Evolutionary conservation across 2,329 filamentous ascomycete species (phyloP).

Genomic region (Fusarium coffeatum): DNA sequence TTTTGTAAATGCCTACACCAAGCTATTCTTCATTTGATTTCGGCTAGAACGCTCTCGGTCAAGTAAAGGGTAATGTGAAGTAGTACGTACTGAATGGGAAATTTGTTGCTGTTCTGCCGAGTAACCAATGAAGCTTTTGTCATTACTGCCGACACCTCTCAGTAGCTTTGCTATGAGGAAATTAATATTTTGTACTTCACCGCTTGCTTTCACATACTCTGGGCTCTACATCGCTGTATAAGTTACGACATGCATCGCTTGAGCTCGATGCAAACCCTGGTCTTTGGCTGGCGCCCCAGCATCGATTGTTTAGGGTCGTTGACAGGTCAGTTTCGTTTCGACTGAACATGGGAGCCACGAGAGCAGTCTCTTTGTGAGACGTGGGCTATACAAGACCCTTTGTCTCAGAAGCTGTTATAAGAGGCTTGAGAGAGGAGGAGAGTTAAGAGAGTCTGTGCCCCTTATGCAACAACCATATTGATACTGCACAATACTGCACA

Average conservation of each 20-base stretch:
- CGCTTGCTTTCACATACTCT: conserved; percentile 41
- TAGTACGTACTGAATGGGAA: conserved; percentile 3
- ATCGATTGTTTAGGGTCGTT: conserved; percentile 38
- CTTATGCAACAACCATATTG: conserved; percentile 19
- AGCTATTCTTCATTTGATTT: background rate
- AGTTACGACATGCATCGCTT: conserved; percentile 13
- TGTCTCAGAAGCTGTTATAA: conserved; percentile 10
- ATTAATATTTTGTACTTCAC: conserved; percentile 32
- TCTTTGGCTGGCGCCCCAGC: conserved; percentile 27
- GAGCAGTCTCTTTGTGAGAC: conserved; percentile 38
- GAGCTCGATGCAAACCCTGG: conserved; percentile 34
- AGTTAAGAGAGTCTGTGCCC: conserved; percentile 4
- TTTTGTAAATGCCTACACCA: conserved; percentile 20
- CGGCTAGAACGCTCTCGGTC: conserved; percentile 11
- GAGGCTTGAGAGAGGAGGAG: conserved; percentile 1
- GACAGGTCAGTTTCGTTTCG: conserved; percentile 39
- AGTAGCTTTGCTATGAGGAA: conserved; percentile 23
- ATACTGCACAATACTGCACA: background rate
- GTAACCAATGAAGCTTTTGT: background rate
- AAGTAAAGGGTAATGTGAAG: conserved; percentile 10
- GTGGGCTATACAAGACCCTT: conserved; percentile 24
- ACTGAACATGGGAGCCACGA: conserved; percentile 47
- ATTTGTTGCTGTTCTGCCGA: background rate
- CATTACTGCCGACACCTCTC: background rate
- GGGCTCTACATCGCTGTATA: conserved; percentile 22